Conservation (phyloP, 306 rosid genomes). For the Vigna unguiculata region DNA sequence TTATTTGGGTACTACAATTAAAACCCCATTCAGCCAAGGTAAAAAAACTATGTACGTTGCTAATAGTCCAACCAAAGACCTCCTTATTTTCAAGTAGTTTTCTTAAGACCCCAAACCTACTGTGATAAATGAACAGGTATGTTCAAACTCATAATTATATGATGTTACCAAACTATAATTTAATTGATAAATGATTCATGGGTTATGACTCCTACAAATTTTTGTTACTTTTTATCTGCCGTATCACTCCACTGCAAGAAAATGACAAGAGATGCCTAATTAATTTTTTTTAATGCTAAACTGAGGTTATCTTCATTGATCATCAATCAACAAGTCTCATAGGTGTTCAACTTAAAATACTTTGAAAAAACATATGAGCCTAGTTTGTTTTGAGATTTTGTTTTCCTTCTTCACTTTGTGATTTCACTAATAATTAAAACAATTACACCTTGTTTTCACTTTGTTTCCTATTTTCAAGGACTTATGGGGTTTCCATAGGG, state of each 20-base stretch:
- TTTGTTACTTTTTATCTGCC: neutral
- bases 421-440: neutral
- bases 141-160: neutral
- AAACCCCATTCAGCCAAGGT: neutral
- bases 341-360: neutral
- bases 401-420: neutral
- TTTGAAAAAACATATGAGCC: neutral
- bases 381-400: neutral
- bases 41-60: neutral
- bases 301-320: neutral
- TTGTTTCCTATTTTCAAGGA: neutral
- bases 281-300: neutral
- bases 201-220: neutral
- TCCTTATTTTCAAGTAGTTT: neutral
- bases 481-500: neutral
- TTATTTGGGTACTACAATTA: neutral
- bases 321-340: neutral
- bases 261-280: slow-evolving; percentile 2
- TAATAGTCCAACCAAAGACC: slow-evolving; percentile 7
- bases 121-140: slow-evolving; percentile 19
- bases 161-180: neutral
- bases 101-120: neutral
- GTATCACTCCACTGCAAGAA: slow-evolving; percentile 9
- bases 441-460: neutral
- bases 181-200: neutral